Base-by-base conservation (phyloP, 2,329 filamentous ascomycete genomes). In the Sporothrix luriei region DNA sequence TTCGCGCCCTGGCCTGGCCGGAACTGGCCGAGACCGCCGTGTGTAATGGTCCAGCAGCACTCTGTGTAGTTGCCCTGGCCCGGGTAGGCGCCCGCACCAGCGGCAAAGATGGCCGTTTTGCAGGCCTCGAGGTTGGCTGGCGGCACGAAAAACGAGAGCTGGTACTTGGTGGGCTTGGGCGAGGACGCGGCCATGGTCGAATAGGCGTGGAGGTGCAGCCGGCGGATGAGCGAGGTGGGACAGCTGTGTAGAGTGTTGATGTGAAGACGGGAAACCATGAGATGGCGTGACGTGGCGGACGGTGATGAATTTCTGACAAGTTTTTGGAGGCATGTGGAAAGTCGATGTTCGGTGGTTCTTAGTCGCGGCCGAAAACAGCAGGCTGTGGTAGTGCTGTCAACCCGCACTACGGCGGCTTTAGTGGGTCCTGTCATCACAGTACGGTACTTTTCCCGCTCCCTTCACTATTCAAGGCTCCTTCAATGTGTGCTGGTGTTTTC, bases 1-100 rank as follows among this genome's bases (percentile, higher is more conserved):
- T 88, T 88, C 0, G 90, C 88, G 0, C 80, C 77, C 68, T 82
- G 82, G 0, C 86, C 87, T 0, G 89, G 89, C 0, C 86, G 84
- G 77, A 91, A 92, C 75, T 91, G 89, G 0, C 88, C 88, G 5
- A 69, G 4, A 0, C 80, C 86, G 4, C 90, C 90, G 4, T 78
- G 72, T 0, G 79, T 19, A 19, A 71, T 77, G 2, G 80, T 79
- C 80, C 81, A 88, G 76, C 82, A 83, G 75, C 81, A 84, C 73
- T 88, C 84, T 29, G 83, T 85, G 75, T 88, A 88, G 73, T 82
- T 82, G n/a, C 83, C 83, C 0, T 40, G 2, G 29, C 69, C 69
- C 19, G 84, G 82, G 69, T 84, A 85, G 13, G 81, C 78, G 33
- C 86, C 86, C 2, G 85, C 86, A n/a, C 86, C 85, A 19, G 84